These are phyloP conservation scores for Xylaria acuta DNA, from an alignment of 495 filamentous ascomycete genomes.

Conservation along the genomic window DNA sequence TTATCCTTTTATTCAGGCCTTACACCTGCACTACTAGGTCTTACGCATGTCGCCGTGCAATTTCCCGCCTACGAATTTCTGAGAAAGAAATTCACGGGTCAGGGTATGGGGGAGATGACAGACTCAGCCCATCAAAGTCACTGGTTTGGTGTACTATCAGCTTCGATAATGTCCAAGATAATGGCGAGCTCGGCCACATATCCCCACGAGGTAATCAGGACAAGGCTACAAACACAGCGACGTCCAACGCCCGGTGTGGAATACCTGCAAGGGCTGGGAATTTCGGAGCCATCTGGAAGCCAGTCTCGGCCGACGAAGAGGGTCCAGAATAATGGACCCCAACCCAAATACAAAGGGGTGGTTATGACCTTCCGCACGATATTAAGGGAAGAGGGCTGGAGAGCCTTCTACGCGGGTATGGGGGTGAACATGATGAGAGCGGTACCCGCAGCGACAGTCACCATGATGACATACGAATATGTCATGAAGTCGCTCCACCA, in stretches of 20 bases:
- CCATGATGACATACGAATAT: constrained; percentile 96
- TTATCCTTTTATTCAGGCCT: constrained; percentile 95
- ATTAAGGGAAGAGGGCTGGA: constrained; percentile 89
- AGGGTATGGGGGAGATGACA: constrained; percentile 72
- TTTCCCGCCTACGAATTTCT: constrained; percentile 96
- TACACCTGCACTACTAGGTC: constrained; percentile 85
- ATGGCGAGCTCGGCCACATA: constrained; percentile 95
- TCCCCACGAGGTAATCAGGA: constrained; percentile 94
- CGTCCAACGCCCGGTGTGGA: constrained; percentile 62
- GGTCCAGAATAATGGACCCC: constrained; percentile 33
- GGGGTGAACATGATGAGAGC: constrained; percentile 97
- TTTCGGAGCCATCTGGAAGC: constrained; percentile 38
- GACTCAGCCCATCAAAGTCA: constrained; percentile 46
- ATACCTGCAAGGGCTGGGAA: constrained; percentile 68
- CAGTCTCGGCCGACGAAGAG: constrained; percentile 36
- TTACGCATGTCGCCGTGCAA: constrained; percentile 96
- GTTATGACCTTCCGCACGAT: constrained; percentile 85
- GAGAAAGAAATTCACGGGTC: constrained; percentile 87
- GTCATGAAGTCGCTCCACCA: constrained; percentile 64
- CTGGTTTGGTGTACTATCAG: constrained; percentile 75
- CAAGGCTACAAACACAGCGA: constrained; percentile 86
- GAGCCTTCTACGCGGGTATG: constrained; percentile 96
- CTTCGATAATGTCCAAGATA: constrained; percentile 94
- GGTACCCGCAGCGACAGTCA: constrained; percentile 93
- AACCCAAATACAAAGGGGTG: constrained; percentile 80